Base-by-base conservation (phyloP, 129 eudicot genomes). In the Flaveria brownii region DNA sequence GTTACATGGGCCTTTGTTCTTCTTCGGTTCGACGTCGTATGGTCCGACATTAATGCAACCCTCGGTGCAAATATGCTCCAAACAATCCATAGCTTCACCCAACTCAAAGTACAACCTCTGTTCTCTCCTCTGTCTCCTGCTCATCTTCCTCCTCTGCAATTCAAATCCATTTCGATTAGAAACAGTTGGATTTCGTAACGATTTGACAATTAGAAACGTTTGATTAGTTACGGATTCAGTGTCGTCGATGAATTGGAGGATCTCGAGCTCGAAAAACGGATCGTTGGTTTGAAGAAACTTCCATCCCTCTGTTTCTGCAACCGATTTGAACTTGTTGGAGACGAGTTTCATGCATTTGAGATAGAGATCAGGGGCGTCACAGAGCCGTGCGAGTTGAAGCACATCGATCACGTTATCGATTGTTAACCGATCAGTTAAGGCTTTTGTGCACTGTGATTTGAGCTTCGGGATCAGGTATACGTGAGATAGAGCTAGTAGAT, bases 21-120 rank as follows among this genome's bases (percentile, higher is more conserved):
- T 74, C 43, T 62, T 63, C 8, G 93, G 89, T 57, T 80, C 87
- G 85, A 79, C 82, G 80, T 86, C 87, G 75, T 54, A 66, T 3
- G 99, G 99, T 41, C 99, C 97, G 0, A 95, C 99, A 41, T 77
- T 83, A 9, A 89, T 86, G 86, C 99, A 95, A 25, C 99, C 99
- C 81, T 95, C 96, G 0, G 96, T 83, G 47, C 94, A 91, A 45
- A 95, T 95, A 73, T 95, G 99, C 74, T 86, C 94, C 69, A 95
- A 78, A 84, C 99, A 87, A 25, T 95, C 99, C 99, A 95, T 89
- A 8, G 97, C 99, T 81, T 95, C 97, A 56, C 91, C 86, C 17
- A 95, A 82, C 81, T 95, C 87, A 26, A 89, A 45, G 74, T 95
- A 95, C 85, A 91, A 79, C 46, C 71, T 75, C 81, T 95, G 97